These are phyloP conservation scores for Arthrocladium fulminans DNA, from an alignment of 2,329 filamentous ascomycete species.

Conservation along the genomic window DNA sequence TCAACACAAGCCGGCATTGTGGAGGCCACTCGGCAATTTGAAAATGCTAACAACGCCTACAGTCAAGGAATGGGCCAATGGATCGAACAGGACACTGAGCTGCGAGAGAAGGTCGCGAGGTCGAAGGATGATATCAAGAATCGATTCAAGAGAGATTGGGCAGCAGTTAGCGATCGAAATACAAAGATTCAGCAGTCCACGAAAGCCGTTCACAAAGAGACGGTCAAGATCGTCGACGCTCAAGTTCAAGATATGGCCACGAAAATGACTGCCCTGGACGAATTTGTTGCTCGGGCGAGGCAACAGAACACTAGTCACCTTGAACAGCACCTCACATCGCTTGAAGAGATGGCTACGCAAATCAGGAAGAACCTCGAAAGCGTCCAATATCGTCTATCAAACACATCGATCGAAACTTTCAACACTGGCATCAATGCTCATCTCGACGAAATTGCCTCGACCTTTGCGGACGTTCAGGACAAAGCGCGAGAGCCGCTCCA, in stretches of 20 bases:
- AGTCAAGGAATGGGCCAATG: constrained; percentile 64
- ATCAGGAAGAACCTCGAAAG: constrained; percentile 10
- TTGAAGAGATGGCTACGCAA: constrained; percentile 51
- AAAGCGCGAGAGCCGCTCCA: constrained; percentile 12
- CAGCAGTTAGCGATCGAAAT: constrained; percentile 66
- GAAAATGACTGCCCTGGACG: constrained; percentile 85
- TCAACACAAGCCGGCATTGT: constrained; percentile 56
- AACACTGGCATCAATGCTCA: constrained; percentile 3
- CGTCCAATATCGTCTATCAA: constrained; percentile 8
- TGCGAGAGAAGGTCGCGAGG: constrained; percentile 61
- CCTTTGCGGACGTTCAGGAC: constrained; percentile 10
- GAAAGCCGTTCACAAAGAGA: constrained; percentile 81
- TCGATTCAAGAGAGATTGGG: constrained; percentile 80
- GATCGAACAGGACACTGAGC: constrained; percentile 57
- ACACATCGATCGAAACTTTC: constrained; percentile 9
- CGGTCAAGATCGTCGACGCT: constrained; percentile 76
- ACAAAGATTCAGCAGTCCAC: constrained; percentile 75
- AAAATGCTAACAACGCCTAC: constrained; percentile 58
- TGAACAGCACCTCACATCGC: constrained; percentile 55
- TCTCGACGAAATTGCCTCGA: constrained; percentile 11
- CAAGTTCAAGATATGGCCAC: constrained; percentile 78
- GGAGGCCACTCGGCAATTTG: constrained; percentile 55
- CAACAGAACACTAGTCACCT: constrained; percentile 73
- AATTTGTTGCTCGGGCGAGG: constrained; percentile 75
- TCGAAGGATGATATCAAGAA: constrained; percentile 71